These are phyloP conservation scores for Arthrinium puccinioides DNA, from an alignment of 2,329 filamentous ascomycete species.

Conservation along the genomic window DNA sequence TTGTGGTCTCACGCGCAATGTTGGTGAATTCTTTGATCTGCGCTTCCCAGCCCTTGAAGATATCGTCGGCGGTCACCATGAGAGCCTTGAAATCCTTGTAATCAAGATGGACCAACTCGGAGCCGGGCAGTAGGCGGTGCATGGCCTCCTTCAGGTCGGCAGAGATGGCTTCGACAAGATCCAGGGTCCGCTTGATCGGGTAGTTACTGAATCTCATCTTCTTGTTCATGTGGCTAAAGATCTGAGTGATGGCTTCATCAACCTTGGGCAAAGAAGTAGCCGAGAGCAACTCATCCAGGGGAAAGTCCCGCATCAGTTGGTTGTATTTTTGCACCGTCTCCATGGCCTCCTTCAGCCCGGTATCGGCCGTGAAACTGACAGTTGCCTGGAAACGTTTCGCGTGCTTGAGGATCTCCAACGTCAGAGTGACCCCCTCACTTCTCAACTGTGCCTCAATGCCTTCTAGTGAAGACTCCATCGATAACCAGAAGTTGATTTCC, in stretches of 20 bases:
- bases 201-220: slow-evolving; percentile 96
- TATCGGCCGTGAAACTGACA: slow-evolving; percentile 93
- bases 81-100: slow-evolving; percentile 83
- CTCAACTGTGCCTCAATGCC: slow-evolving; percentile 83
- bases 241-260: slow-evolving; percentile 79
- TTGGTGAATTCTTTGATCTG: slow-evolving; percentile 97
- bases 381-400: slow-evolving; percentile 98
- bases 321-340: slow-evolving; percentile 98
- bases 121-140: slow-evolving; percentile 78
- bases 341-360: slow-evolving; percentile 89
- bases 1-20: slow-evolving; percentile 88
- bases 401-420: slow-evolving; percentile 89
- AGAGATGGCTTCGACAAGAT: slow-evolving; percentile 95
- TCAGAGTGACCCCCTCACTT: slow-evolving; percentile 83
- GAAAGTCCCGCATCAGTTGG: slow-evolving; percentile 96
- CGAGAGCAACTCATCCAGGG: slow-evolving; percentile 87
- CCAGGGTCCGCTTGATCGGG: slow-evolving; percentile 81
- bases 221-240: slow-evolving; percentile 94
- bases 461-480: slow-evolving; percentile 90
- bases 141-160: slow-evolving; percentile 82
- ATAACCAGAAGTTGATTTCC: slow-evolving; percentile 98
- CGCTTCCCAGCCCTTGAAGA: slow-evolving; percentile 92
- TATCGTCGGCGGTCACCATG: slow-evolving; percentile 75
- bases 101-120: slow-evolving; percentile 83
- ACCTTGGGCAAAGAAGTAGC: slow-evolving; percentile 85